Base-by-base conservation (phyloP, 768 basidiomycete species). In the Rhodotorula paludigena region DNA sequence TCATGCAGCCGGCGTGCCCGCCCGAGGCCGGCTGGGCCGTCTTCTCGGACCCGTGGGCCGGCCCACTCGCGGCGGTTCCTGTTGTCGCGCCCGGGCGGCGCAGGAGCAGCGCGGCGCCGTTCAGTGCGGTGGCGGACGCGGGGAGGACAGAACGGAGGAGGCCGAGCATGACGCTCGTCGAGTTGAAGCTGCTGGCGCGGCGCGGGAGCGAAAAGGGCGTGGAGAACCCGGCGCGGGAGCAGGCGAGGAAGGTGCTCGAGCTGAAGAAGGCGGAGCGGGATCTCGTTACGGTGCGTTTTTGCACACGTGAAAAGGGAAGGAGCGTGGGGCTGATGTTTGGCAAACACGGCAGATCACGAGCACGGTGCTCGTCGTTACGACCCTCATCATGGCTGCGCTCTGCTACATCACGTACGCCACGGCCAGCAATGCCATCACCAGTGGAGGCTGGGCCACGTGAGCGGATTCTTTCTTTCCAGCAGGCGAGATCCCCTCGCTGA, bases 241-340 rank as follows among this genome's bases (percentile, higher is more conserved):
- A 57, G 57, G 57, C 57, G 44, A 45, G 44, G 33, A 45, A 57
- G 44, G 57, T 57, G 6, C 20, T 57, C 8, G 44, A 42, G 42
- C 33, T 57, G 57, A 42, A 57, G 44, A 57, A 57, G 57, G 57
- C 57, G 32, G 42, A 39, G 44, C 30, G 42, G 42, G 57, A 57
- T 21, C 32, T 57, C 5, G 20, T 45, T 21, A 11, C 7, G 16
- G 56, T 57, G 16, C 56, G 56, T 32, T 32, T 25, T 12, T 30
- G 28, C 51, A 5, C n/a, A n/a, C n/a, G n/a, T n/a, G n/a, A 18
- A 18, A 20, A 5, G 8, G 10, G 32, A 35, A 9, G 8, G 32
- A 33, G 6, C 4, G 16, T 35, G 52, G 18, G 10, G 15, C 16
- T 36, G 36, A 39, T 23, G 12, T 38, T 14, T 20, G 9, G 21